These are phyloP conservation scores for Nitzschia sp. DNA, from an alignment of 108 stramenopile genomes.

Conservation along the genomic window DNA sequence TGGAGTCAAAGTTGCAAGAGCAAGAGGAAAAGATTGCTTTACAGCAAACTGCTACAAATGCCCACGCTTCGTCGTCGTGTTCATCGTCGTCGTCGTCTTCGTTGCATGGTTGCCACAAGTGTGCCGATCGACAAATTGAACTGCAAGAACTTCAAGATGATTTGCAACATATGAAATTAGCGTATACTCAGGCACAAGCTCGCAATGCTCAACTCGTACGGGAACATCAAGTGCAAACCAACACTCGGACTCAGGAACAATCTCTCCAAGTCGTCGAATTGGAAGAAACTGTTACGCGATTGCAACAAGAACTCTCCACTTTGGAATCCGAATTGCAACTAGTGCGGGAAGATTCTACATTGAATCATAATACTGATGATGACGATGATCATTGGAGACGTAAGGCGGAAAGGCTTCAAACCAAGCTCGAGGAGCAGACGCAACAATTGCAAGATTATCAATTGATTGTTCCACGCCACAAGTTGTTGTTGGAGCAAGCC, in stretches of 20 bases:
- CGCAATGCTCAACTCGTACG: not conserved
- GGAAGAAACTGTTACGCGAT: not conserved
- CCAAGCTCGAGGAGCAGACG: conserved; percentile 11
- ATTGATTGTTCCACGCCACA: conserved; percentile 31
- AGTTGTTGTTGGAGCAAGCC: conserved; percentile 31
- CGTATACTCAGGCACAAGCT: not conserved
- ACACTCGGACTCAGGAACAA: not conserved
- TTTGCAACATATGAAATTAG: not conserved
- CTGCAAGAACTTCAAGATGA: conserved; percentile 10
- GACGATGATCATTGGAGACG: not conserved
- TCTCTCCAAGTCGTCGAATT: not conserved
- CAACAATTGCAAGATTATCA: conserved; percentile 32
- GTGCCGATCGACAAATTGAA: conserved; percentile 9
- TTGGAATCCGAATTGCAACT: conserved; percentile 2
- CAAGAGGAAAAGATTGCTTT: not conserved
- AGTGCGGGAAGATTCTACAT: not conserved
- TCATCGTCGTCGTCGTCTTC: no score
- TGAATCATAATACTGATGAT: not conserved
- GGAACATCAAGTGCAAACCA: not conserved
- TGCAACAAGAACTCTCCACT: conserved; percentile 13
- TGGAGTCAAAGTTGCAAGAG: conserved; percentile 1
- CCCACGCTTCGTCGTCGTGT: no score
- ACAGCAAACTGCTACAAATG: no score
- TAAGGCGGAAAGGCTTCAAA: conserved; percentile 10
- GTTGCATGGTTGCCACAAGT: not conserved